Conservation (phyloP, 306 rosid genomes). For the Carpinus viminea region DNA sequence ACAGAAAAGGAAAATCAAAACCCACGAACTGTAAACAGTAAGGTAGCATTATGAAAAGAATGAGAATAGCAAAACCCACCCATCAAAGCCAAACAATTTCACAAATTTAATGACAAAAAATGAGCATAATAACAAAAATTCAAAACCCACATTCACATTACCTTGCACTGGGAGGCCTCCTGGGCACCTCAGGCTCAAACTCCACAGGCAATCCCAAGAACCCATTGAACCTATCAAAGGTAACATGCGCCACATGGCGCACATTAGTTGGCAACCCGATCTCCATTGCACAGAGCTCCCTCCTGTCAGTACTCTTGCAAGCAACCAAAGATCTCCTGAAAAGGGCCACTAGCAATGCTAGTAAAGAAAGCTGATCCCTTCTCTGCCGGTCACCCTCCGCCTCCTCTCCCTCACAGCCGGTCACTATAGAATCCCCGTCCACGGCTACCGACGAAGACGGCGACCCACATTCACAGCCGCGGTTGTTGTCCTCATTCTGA, state of each 20-base stretch:
- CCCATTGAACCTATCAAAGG: slow-evolving; percentile 89
- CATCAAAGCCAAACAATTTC: slow-evolving; percentile 8
- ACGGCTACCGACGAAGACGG: slow-evolving; percentile 33
- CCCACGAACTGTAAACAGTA: neutral
- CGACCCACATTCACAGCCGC: slow-evolving; percentile 19
- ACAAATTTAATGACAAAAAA: neutral
- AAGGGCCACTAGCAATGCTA: slow-evolving; percentile 57
- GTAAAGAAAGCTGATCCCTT: slow-evolving; percentile 53
- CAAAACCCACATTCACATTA: slow-evolving; percentile 14
- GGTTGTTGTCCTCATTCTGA: slow-evolving; percentile 39
- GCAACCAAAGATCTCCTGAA: slow-evolving; percentile 58
- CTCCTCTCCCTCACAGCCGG: slow-evolving; percentile 32
- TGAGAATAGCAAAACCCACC: slow-evolving; percentile 2
- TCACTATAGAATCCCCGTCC: slow-evolving; percentile 23
- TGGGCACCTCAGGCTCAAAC: slow-evolving; percentile 80
- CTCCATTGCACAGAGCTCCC: slow-evolving; percentile 59
- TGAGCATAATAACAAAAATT: neutral
- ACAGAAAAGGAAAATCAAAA: neutral
- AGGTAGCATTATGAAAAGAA: neutral
- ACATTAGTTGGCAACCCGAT: slow-evolving; percentile 83
- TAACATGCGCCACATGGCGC: slow-evolving; percentile 93
- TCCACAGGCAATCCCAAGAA: slow-evolving; percentile 95
- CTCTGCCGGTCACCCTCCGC: slow-evolving; percentile 25
- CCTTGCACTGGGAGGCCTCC: slow-evolving; percentile 99
- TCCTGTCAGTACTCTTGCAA: slow-evolving; percentile 46